phyloP scores from a whole-genome alignment of 495 filamentous ascomycete species.

The Podospora pseudocomata region DNA sequence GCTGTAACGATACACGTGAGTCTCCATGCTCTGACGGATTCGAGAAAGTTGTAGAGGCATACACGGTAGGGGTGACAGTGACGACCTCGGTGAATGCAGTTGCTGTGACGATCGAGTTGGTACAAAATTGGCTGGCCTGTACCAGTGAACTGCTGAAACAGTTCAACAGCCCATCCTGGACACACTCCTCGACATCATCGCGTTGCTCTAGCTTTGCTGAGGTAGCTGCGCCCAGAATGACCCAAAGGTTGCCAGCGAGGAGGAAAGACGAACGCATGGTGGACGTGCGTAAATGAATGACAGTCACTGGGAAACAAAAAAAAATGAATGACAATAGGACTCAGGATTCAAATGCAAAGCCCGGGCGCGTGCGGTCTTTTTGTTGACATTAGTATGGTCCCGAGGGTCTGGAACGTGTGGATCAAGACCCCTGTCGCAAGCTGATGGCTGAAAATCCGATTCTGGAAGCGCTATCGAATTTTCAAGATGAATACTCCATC shows the following conservation, averaged over 20 bases:
- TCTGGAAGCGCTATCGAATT: neutral
- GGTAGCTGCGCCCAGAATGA: neutral
- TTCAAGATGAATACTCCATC: neutral
- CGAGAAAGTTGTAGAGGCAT: neutral
- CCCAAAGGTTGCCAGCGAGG: neutral
- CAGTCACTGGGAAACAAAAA: neutral
- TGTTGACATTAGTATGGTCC: neutral
- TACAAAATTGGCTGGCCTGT: constrained; percentile 5
- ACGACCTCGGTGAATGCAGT: neutral
- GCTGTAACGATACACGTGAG: neutral
- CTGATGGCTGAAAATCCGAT: too few relatives aligned
- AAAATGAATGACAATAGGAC: neutral
- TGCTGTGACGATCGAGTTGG: neutral
- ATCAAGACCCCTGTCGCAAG: neutral
- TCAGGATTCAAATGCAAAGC: neutral
- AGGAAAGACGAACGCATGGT: neutral
- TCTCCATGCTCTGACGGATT: neutral
- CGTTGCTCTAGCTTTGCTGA: neutral
- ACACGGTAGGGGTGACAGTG: constrained; percentile 3
- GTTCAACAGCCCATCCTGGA: neutral
- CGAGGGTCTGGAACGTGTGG: neutral
- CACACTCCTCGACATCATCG: neutral
- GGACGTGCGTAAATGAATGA: neutral
- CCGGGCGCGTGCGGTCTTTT: neutral
- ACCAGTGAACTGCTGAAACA: constrained; percentile 9